Evolutionary conservation across 208 protist genomes (phyloP), one percentile per base, ranked within the genome.

Genomic region (Trypanosoma boissoni): DNA sequence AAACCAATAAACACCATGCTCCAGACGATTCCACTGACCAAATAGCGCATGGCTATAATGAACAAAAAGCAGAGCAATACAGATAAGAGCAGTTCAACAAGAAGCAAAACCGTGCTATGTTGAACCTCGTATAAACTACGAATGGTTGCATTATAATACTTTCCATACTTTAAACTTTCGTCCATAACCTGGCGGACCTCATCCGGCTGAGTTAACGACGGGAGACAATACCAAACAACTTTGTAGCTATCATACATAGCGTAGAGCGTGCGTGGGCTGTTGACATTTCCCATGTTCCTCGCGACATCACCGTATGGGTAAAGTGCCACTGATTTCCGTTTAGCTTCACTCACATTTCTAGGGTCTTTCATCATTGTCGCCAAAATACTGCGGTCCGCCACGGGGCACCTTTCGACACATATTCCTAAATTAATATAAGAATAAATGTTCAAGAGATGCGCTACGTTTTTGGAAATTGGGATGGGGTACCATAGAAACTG

Each of bases 21-120:
- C 57, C 60, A 81, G n/a, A 77, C 53, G 21, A 77, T 20, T 6
- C 39, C 1, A 24, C 24, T 31, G 7, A 76, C 37, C 18, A 76
- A 45, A 26, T 42, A 70, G 32, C 66, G 60, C 45, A 77, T 37
- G 5, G 74, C 2, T 1, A 77, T 3, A n/a, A 73, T 31, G 27
- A 66, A 77, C 18, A 77, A 8, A 43, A 77, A 71, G n/a, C 50
- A 48, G 20, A 77, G 16, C 5, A 64, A 8, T 26, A 76, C 14
- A 41, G 37, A 31, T 24, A 77, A 44, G n/a, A 7, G 49, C 8
- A 20, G 5, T 27, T 45, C 42, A 45, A 57, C 29, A 9, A 66
- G 4, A 37, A 81, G 58, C 1, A 76, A 48, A 16, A 7, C 6
- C 63, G 54, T 70, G 54, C 46, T 60, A 4, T 39, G 48, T 27